Percentiles rank a stretch among this genome's conserved stretches.
Evolutionary conservation across 2,329 filamentous ascomycete species (phyloP).

Genomic region (Colletotrichum incanum): DNA sequence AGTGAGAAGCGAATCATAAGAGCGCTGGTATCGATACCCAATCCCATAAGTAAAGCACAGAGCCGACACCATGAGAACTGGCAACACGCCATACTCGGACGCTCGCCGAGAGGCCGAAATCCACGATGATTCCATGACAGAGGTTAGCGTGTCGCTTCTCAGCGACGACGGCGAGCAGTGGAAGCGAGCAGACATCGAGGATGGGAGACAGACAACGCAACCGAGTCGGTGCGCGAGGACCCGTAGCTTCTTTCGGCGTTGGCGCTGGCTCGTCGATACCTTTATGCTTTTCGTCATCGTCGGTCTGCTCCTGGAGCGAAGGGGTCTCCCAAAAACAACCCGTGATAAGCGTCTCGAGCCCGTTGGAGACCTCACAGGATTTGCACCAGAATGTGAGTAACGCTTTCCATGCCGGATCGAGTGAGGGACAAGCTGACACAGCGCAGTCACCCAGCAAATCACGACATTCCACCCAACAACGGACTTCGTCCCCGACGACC

Average conservation of each 20-base stretch:
- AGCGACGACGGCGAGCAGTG: slow-evolving; percentile 30
- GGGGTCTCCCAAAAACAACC: slow-evolving; percentile 37
- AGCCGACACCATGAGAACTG: slow-evolving; percentile 13
- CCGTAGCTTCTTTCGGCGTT: slow-evolving; percentile 16
- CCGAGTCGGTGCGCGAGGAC: slow-evolving; percentile 8
- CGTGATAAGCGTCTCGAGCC: slow-evolving; percentile 50
- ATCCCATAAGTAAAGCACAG: no score
- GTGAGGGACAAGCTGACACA: neutral
- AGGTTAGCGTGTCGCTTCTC: slow-evolving; percentile 36
- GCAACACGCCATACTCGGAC: slow-evolving; percentile 23
- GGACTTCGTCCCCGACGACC: slow-evolving; percentile 56
- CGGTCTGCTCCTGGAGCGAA: slow-evolving; percentile 53
- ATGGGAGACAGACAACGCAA: neutral
- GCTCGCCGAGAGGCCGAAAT: slow-evolving; percentile 4
- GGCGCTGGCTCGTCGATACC: slow-evolving; percentile 53
- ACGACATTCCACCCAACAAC: slow-evolving; percentile 56
- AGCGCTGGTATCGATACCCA: neutral
- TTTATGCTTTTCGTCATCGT: slow-evolving; percentile 54
- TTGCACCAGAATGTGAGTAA: slow-evolving; percentile 55
- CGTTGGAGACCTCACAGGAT: slow-evolving; percentile 57
- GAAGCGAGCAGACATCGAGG: slow-evolving; percentile 30
- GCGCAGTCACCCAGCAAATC: slow-evolving; percentile 57
- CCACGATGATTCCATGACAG: slow-evolving; percentile 32
- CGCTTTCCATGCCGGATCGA: neutral
- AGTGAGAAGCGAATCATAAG: neutral